Evolutionary conservation across 73 alveolate species (phyloP), one percentile per base, ranked within the genome.

Genomic region (Paraurostyla sp.): DNA sequence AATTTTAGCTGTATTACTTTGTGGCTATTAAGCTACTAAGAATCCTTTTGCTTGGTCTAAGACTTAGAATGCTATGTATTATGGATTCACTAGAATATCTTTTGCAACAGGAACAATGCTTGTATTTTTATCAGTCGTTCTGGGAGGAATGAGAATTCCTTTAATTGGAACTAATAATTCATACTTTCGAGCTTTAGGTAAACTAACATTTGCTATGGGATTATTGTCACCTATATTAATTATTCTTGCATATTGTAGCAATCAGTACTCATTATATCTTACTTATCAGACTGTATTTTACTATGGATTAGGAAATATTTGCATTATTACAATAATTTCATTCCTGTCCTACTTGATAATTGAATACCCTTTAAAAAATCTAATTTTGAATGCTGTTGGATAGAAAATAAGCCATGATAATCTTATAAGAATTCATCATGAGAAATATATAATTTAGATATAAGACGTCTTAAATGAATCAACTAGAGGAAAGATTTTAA

Each of bases 31-130:
- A 6, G 86, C 86, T 16, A 50, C 30, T 6, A 48, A 13, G 20
- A 49, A 46, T 73, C 86, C 86, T 1, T 73, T 43, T 33, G 11
- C 86, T 2, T 73, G 86, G 86, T 48, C 86, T 2, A 73, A 45
- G 86, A 1, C 27, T 9, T 4, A 73, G 9, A 73, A 73, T 48
- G 69, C 86, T 25, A 20, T 73, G 22, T 73, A 73, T 25, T 73
- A 73, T 73, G 65, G 71, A 18, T 46, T 73, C 6, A 73, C 86
- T 73, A 73, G 86, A 73, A 27, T 49, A 40, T 42, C 49, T 16
- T 73, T 13, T 48, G 40, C 71, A 13, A 29, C 46, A 45, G 65
- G 56, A n/a, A 7, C 30, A 11, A 13, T 32, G 16, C 9, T 42
- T 1, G 51, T 73, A 11, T 73, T 73, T 43, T 23, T 36, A 46